These are phyloP conservation scores for Cardamine resedifolia DNA, from an alignment of 345 rosid genomes.

Conservation along the genomic window DNA sequence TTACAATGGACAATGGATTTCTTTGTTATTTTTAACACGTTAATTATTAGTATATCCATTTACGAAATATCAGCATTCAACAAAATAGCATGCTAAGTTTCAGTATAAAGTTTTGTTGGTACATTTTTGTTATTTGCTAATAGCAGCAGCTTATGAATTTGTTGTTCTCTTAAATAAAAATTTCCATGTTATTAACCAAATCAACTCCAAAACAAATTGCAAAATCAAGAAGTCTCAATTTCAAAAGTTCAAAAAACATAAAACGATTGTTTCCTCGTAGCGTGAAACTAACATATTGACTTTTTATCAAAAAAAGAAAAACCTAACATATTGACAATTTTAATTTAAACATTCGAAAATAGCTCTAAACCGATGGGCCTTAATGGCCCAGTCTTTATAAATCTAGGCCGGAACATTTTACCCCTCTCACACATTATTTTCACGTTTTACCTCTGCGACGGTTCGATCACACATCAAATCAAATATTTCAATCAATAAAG, in stretches of 20 bases:
- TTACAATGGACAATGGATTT: too few relatives aligned
- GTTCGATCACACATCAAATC: conserved; percentile 13
- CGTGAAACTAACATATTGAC: background rate
- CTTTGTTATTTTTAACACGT: background rate
- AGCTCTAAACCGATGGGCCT: background rate
- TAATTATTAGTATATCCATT: too few relatives aligned
- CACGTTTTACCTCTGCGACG: background rate
- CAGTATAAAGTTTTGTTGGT: too few relatives aligned
- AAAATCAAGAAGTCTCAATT: background rate
- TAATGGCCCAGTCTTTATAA: background rate
- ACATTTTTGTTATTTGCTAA: too few relatives aligned
- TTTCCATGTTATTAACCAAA: background rate
- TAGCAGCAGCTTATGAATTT: background rate
- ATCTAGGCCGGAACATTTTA: background rate
- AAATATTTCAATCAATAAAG: background rate
- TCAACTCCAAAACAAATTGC: background rate
- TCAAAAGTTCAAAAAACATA: background rate
- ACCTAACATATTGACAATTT: background rate
- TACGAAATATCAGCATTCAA: background rate
- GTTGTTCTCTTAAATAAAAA: background rate
- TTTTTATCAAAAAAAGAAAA: too few relatives aligned
- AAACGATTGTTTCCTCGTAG: background rate
- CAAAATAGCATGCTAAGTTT: too few relatives aligned
- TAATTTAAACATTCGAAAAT: background rate
- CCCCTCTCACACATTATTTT: background rate